phyloP scores from a whole-genome alignment of 805 yeast species.

The Saccharomycopsis fodiens region DNA sequence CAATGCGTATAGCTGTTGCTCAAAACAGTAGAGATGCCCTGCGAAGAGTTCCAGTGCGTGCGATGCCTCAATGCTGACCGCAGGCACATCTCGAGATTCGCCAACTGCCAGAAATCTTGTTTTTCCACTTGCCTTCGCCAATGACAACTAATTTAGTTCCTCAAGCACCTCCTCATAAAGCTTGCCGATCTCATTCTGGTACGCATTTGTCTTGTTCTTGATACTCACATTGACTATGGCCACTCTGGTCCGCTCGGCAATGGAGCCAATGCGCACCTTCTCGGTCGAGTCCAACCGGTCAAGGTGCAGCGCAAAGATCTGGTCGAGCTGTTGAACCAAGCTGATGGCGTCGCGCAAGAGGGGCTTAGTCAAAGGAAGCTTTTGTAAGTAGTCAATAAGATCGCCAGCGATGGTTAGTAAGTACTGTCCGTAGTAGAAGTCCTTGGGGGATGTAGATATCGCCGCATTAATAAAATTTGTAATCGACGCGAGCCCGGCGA shows the following conservation, averaged over 20 bases:
- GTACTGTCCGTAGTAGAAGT: constrained; percentile 57
- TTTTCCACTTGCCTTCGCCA: too few relatives aligned
- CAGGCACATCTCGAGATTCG: too few relatives aligned
- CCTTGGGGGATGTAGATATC: constrained; percentile 13
- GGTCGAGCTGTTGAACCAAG: constrained; percentile 34
- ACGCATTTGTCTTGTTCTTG: constrained; percentile 31
- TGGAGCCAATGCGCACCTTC: constrained; percentile 41
- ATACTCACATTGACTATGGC: constrained; percentile 32
- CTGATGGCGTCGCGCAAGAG: constrained; percentile 32
- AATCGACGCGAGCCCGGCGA: constrained; percentile 39
- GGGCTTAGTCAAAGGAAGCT: constrained; percentile 29
- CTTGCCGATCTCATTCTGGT: constrained; percentile 36
- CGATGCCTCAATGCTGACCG: too few relatives aligned
- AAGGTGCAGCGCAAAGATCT: constrained; percentile 31
- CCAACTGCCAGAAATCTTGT: too few relatives aligned
- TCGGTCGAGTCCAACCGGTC: constrained; percentile 35
- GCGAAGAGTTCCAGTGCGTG: too few relatives aligned
- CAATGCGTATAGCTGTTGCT: constrained; percentile 1
- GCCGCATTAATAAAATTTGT: constrained; percentile 48
- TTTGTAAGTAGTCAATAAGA: constrained; percentile 50
- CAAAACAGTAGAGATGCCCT: neutral
- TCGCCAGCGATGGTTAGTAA: constrained; percentile 60
- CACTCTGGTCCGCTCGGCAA: constrained; percentile 45
- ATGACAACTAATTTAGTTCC: constrained; percentile 22
- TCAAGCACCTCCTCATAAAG: constrained; percentile 39